Percentiles rank a stretch among this genome's conserved stretches.
phyloP scores from a whole-genome alignment of 2,329 filamentous ascomycete species.

The Nothomitra cinnamomea region DNA sequence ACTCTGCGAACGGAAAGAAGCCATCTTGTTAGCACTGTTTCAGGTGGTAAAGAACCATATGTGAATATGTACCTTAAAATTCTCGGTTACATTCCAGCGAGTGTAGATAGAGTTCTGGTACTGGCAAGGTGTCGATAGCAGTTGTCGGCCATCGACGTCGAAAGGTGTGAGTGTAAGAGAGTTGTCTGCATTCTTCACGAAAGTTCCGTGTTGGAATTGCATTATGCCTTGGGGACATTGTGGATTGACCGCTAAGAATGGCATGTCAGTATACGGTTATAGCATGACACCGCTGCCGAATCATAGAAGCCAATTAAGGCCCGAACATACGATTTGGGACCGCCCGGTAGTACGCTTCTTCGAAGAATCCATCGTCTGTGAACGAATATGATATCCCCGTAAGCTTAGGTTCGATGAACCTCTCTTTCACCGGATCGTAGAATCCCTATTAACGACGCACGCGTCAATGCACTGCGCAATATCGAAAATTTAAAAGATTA shows the following conservation, averaged over 20 bases:
- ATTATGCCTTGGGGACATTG: constrained; percentile 46
- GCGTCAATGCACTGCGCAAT: not conserved
- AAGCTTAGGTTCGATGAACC: constrained; percentile 45
- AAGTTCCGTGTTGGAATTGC: constrained; percentile 58
- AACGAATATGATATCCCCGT: constrained; percentile 63
- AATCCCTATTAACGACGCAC: constrained; percentile 36
- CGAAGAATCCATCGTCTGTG: constrained; percentile 47
- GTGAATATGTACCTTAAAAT: constrained; percentile 34
- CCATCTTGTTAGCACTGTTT: not conserved
- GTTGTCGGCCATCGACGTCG: constrained; percentile 47
- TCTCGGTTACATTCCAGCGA: constrained; percentile 47
- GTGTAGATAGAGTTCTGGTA: constrained; percentile 39
- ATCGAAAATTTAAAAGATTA: constrained; percentile 1
- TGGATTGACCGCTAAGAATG: constrained; percentile 34
- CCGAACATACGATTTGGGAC: constrained; percentile 45
- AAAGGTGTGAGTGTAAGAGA: constrained; percentile 43
- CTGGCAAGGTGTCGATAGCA: constrained; percentile 47
- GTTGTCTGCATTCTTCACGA: constrained; percentile 36
- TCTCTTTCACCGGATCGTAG: constrained; percentile 49
- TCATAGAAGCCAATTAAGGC: not conserved
- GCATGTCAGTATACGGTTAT: constrained; percentile 9
- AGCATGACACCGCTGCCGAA: not conserved
- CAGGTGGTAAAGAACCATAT: not conserved
- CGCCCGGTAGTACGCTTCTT: constrained; percentile 53
- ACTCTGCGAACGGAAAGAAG: not conserved